Base-by-base conservation (phyloP, 768 basidiomycete species). In the Rhodotorula taiwanensis region DNA sequence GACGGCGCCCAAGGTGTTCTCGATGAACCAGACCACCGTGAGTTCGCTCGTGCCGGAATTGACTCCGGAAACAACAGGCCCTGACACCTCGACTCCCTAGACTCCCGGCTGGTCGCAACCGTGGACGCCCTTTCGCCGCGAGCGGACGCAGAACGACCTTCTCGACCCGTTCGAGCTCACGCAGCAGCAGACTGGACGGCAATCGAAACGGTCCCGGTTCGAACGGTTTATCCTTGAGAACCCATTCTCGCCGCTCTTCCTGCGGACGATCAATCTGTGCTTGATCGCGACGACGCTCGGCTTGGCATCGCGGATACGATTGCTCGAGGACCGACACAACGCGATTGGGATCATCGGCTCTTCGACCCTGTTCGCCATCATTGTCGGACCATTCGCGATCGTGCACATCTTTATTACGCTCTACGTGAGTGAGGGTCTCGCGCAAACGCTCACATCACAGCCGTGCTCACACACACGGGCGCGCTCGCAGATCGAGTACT, bases 341-440 rank as follows among this genome's bases (percentile, higher is more conserved):
- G 77, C 82, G 28, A 80, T 81, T 78, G 90, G 91, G 28, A 82
- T 83, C 4, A 79, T 93, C 31, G 91, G 91, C 49, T 85, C 86
- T 70, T 91, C 89, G 45, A 88, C 88, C 30, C 86, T 84, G 16
- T 80, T 92, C 28, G 84, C 89, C 64, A 86, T 93, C 72, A 86
- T 92, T 61, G 89, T 91, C 75, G 85, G 88, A 11, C 85, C 89
- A 3, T 74, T 88, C 62, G 89, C 90, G 16, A 79, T 92, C 30
- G 79, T 87, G 14, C 89, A 91, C 79, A 89, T 93, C 70, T 84
- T 92, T 80, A 77, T 81, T 53, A 86, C 89, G 48, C 83, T 92
- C 70, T 92, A 93, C 76, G 88, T 90, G 75, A 66, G 87, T 77
- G 41, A 64, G 66, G 1, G n/a, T 11, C 16, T 25, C 31, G 30